Conservation (phyloP, 2,329 filamentous ascomycete species). For the Trichoderma endophyticum region DNA sequence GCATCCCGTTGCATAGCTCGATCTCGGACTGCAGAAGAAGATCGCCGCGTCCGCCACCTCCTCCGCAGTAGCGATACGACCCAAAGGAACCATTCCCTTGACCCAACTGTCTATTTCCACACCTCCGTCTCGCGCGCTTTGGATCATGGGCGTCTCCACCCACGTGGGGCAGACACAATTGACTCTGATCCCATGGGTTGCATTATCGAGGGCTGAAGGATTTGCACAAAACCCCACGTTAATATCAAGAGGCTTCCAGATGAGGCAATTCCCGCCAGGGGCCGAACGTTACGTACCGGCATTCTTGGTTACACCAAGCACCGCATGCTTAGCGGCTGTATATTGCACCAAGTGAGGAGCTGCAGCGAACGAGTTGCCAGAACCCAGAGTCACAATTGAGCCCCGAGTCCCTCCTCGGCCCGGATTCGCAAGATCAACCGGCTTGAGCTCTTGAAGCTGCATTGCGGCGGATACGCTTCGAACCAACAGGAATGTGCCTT, state of each 20-base stretch:
- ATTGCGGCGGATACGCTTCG: slow-evolving; percentile 15
- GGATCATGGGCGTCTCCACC: slow-evolving; percentile 21
- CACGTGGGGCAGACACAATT: slow-evolving; percentile 27
- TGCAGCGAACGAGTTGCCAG: slow-evolving; percentile 20
- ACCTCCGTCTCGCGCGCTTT: slow-evolving; percentile 5
- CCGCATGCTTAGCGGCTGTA: slow-evolving; percentile 20
- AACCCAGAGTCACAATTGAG: slow-evolving; percentile 21
- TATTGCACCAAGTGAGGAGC: slow-evolving; percentile 19
- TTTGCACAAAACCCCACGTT: not conserved
- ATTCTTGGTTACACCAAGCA: slow-evolving; percentile 21
- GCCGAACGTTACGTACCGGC: slow-evolving; percentile 15
- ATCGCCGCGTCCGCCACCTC: slow-evolving; percentile 71
- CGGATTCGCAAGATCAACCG: not conserved
- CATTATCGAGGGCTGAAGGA: slow-evolving; percentile 19
- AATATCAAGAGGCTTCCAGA: not conserved
- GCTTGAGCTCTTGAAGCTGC: slow-evolving; percentile 16
- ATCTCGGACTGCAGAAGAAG: slow-evolving; percentile 49
- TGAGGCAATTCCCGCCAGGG: not conserved
- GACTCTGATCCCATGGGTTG: slow-evolving; percentile 18
- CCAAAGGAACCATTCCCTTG: slow-evolving; percentile 16
- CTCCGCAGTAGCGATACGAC: slow-evolving; percentile 59
- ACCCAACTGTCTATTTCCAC: slow-evolving; percentile 7
- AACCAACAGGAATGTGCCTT: slow-evolving; percentile 19
- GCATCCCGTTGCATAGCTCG: slow-evolving; percentile 17
- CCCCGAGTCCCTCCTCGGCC: slow-evolving; percentile 19